phyloP scores from a whole-genome alignment of 441 rosid species.

The Oxalis stricta region DNA sequence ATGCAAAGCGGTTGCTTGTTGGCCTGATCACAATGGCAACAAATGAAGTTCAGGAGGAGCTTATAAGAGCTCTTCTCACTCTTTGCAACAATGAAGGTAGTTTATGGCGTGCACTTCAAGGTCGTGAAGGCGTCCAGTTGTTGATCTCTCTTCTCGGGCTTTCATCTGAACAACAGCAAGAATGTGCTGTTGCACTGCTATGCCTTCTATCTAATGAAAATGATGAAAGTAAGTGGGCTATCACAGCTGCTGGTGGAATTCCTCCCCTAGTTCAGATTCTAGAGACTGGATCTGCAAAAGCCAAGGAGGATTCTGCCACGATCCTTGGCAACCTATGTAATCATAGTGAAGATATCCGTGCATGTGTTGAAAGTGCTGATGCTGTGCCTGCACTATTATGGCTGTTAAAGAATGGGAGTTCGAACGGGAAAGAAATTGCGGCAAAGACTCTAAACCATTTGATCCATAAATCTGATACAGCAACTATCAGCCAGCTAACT shows the following conservation, averaged over 20 bases:
- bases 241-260: constrained; percentile 99
- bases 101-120: constrained; percentile 94
- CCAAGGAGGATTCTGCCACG: constrained; percentile 96
- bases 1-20: constrained; percentile 94
- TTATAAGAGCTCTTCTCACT: constrained; percentile 68
- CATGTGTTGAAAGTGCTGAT: constrained; percentile 99
- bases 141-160: constrained; percentile 98
- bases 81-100: constrained; percentile 84
- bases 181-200: constrained; percentile 97
- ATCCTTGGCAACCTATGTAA: constrained; percentile 95
- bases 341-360: constrained; percentile 99
- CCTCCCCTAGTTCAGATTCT: constrained; percentile 99
- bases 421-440: constrained; percentile 95
- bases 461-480: constrained; percentile 94
- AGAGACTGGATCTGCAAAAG: constrained; percentile 96
- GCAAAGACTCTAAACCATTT: constrained; percentile 96
- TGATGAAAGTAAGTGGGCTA: constrained; percentile 99
- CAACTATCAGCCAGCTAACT: constrained; percentile 95
- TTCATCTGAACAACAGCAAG: constrained; percentile 99
- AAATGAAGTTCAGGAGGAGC: constrained; percentile 95
- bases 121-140: constrained; percentile 97
- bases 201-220: constrained; percentile 88
- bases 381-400: constrained; percentile 99
- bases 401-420: constrained; percentile 94
- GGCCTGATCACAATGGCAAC: constrained; percentile 97